Evolutionary conservation across 2,329 filamentous ascomycete genomes (phyloP), one percentile per base, ranked within the genome.

Genomic region (Didymella lethalis): DNA sequence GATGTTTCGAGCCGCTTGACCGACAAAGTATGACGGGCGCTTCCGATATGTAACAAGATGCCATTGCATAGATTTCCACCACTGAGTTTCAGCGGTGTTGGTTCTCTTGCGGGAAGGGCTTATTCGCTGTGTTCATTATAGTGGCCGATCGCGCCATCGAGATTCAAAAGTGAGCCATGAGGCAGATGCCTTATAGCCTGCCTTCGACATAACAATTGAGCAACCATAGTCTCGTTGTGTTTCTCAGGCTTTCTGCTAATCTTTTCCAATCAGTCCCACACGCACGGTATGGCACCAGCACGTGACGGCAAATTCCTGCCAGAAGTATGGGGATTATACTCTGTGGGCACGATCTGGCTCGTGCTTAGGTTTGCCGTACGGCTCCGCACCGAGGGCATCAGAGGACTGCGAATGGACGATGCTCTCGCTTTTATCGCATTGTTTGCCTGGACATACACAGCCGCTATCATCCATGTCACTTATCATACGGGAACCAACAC

Each of bases 401-500:
- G n/a, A 12, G 50, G 54, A 11, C 11, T 61, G 4, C 40, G 46
- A 18, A 23, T 51, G 1, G 59, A 61, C 25, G 59, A 61, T 11
- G 59, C 31, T 14, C 48, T 61, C 4, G 59, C 59, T 1, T 32
- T 57, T 2, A n/a, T 58, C 7, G 59, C 54, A 0, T 7, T 61
- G 18, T 23, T 41, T 14, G 56, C 56, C 14, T 64, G 57, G 60
- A 59, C 60, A 0, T 54, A 52, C 34, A 59, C 54, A 2, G 56
- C 56, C 26, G 51, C 49, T 14, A 52, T 50, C 1, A 63, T 55
- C 8, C 45, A 64, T 4, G 46, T 54, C 43, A 64, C 57, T 2
- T 63, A 64, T 38, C 49, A 57, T 32, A 61, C 57, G 2, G 54
- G 55, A 5, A 64, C 63, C 2, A 64, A 58, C 28, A 54, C 54